phyloP scores from a whole-genome alignment of 2,329 filamentous ascomycete species.

The Xylaria multiplex region DNA sequence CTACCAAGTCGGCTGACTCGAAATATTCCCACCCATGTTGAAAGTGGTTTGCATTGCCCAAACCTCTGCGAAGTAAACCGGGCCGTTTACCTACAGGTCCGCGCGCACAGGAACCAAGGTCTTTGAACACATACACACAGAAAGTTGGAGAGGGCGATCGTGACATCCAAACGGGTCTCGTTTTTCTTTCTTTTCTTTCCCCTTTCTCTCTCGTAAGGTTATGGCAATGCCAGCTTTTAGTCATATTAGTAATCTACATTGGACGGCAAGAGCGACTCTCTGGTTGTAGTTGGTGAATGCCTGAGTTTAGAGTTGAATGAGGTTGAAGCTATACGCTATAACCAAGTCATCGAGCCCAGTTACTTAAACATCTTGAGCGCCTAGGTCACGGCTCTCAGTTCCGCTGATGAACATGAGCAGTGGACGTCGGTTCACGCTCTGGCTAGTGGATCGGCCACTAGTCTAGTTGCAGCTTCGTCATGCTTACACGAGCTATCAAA shows the following conservation, averaged over 20 bases:
- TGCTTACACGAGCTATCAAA: slow-evolving; percentile 23
- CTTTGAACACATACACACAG: slow-evolving; percentile 3
- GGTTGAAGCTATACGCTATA: not conserved
- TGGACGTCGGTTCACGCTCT: slow-evolving; percentile 17
- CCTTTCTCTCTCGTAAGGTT: not conserved
- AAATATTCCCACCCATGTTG: slow-evolving; percentile 17
- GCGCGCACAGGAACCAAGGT: slow-evolving; percentile 6
- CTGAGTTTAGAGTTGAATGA: not conserved
- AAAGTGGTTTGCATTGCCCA: slow-evolving; percentile 18
- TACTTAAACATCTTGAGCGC: not conserved
- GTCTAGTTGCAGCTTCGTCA: slow-evolving; percentile 28
- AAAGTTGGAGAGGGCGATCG: slow-evolving; percentile 8
- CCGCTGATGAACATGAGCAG: not conserved
- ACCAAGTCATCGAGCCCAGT: not conserved
- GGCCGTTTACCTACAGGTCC: slow-evolving; percentile 25
- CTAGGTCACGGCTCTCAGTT: not conserved
- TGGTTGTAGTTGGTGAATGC: not conserved
- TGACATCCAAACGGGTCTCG: not conserved
- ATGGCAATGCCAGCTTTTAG: not conserved
- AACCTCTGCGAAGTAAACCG: slow-evolving; percentile 7
- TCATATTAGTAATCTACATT: slow-evolving; percentile 1
- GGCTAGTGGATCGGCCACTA: slow-evolving; percentile 22
- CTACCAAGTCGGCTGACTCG: slow-evolving; percentile 10
- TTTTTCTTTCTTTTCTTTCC: not conserved
- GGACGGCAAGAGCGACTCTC: not conserved